Evolutionary conservation across 805 yeast species (phyloP).

Genomic region (Lipomyces mesembrius): DNA sequence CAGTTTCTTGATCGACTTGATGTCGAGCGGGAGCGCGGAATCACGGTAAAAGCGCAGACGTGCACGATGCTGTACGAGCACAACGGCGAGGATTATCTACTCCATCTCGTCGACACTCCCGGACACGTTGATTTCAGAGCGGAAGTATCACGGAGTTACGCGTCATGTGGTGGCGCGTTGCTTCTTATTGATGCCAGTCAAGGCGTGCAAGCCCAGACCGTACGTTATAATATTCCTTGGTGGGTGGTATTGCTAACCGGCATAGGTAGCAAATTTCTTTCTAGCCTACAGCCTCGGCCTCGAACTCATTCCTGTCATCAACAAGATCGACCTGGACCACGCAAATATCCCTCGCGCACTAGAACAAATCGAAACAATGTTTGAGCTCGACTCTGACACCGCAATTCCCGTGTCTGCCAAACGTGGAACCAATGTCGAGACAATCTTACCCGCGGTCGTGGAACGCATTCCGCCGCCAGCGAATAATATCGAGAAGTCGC

Average conservation of each 20-base stretch:
- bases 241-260: neutral
- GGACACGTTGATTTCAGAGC: slow-evolving; percentile 97
- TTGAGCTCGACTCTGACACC: slow-evolving; percentile 75
- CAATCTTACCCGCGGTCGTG: slow-evolving; percentile 79
- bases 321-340: slow-evolving; percentile 85
- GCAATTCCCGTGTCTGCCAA: slow-evolving; percentile 89
- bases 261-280: slow-evolving; percentile 78
- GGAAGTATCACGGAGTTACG: slow-evolving; percentile 91
- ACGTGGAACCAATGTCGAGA: slow-evolving; percentile 79
- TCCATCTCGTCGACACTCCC: slow-evolving; percentile 94
- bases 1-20: slow-evolving; percentile 91
- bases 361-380: slow-evolving; percentile 82
- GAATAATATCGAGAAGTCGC: slow-evolving; percentile 58
- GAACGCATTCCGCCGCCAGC: slow-evolving; percentile 80
- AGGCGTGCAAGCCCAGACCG: slow-evolving; percentile 97
- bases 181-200: slow-evolving; percentile 91
- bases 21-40: slow-evolving; percentile 95
- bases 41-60: slow-evolving; percentile 96
- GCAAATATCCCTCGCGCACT: slow-evolving; percentile 82
- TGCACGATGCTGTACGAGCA: slow-evolving; percentile 86
- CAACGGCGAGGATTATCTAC: slow-evolving; percentile 71
- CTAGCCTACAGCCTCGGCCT: slow-evolving; percentile 85
- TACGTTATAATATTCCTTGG: neutral
- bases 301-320: slow-evolving; percentile 82
- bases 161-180: slow-evolving; percentile 94